Base-by-base conservation (phyloP, 2,329 filamentous ascomycete genomes). In the Cercospora sp. region DNA sequence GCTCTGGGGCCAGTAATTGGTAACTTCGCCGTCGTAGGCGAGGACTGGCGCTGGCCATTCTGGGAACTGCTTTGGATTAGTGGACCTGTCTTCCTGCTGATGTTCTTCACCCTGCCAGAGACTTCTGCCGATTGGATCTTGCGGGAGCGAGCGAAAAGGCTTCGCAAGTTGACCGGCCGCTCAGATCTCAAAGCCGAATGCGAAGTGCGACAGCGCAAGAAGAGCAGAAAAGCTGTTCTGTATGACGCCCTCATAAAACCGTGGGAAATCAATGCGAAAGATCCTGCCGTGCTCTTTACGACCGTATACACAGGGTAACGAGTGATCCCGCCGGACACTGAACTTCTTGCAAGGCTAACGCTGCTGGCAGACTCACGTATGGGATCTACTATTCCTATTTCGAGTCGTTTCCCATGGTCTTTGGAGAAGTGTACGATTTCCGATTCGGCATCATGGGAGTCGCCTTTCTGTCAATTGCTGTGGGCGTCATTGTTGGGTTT, bases 351-450 rank as follows among this genome's bases (percentile, higher is more conserved):
- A 13, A 51, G 23, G 18, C 20, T 20, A 5, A 28, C 20, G 42
- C 55, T 84, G 84, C 12, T 31, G 53, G 23, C 53, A 57, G 53
- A 63, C 83, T 90, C 70, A 84, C 87, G 72, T 90, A 89, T 77
- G 86, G 82, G 61, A 88, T 87, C 75, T 87, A 87, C 79, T 85
- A 85, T 70, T 81, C 80, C 16, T 90, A 85, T 78, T 90, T 90
- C 75, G 88, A 90, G 73, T 86, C 86, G 16, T 90, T 90, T 77
- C 87, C 88, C 3, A 79, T 89, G 13, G 87, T 90, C 66, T 90
- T 88, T 75, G 82, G 83, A 1, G 82, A 82, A 33, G 80, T 84
- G 73, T 90, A 91, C 77, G 77, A 80, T 74, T 89, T 91, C 83
- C 84, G 82, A 67, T 77, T 86, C 74, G 75, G 71, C 65, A 73